phyloP scores from a whole-genome alignment of 768 basidiomycete species.

The Agrocybe pediades region DNA sequence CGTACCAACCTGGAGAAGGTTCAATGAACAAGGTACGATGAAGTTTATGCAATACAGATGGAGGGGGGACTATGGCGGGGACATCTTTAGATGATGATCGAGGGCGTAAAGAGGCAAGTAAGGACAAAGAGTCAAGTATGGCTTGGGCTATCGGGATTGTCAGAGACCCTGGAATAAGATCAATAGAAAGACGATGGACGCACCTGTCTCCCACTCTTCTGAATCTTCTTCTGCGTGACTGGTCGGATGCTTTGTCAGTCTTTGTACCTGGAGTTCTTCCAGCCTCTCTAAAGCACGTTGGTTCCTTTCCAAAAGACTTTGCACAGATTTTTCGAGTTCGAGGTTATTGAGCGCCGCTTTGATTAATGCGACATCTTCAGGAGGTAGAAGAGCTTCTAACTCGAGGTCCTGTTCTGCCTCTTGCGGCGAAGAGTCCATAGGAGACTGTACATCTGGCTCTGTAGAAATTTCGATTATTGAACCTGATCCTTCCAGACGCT shows the following conservation, averaged over 20 bases:
- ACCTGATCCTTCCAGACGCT: conserved; percentile 27
- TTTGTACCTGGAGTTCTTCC: conserved; percentile 62
- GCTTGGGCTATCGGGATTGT: conserved; percentile 55
- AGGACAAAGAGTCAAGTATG: conserved; percentile 67
- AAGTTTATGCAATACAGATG: conserved; percentile 66
- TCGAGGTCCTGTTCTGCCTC: conserved; percentile 30
- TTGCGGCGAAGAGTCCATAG: conserved; percentile 7
- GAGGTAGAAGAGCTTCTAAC: conserved; percentile 56
- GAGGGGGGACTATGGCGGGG: conserved; percentile 60
- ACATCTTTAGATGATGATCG: conserved; percentile 43
- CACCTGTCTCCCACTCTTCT: conserved; percentile 85
- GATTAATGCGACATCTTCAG: conserved; percentile 56
- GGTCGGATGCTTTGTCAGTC: conserved; percentile 49
- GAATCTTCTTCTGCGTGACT: conserved; percentile 61
- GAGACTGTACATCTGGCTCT: conserved; percentile 17
- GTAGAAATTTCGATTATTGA: conserved; percentile 27
- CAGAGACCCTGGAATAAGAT: conserved; percentile 4
- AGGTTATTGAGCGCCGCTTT: conserved; percentile 62
- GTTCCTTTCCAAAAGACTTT: conserved; percentile 69
- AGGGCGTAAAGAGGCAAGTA: conserved; percentile 74
- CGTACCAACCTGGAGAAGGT: conserved; percentile 70
- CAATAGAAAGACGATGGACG: conserved; percentile 31
- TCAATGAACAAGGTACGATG: conserved; percentile 68
- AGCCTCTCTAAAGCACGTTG: conserved; percentile 62
- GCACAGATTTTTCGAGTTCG: conserved; percentile 69